Base-by-base conservation (phyloP, 768 basidiomycete species). In the Cyclocybe cylindracea region DNA sequence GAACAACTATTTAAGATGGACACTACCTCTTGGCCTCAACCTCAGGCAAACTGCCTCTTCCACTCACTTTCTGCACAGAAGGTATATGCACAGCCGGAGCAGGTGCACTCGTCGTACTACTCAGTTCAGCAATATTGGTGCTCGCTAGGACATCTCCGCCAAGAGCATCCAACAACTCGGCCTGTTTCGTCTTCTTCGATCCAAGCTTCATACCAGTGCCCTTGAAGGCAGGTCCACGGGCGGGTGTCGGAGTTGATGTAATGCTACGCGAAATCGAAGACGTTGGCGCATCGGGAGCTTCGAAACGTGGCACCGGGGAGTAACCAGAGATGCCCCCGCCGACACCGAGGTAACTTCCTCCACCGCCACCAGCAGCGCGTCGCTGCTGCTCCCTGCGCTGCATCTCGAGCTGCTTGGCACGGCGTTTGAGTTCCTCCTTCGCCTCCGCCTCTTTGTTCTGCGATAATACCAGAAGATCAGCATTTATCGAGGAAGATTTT, bases 361-460 rank as follows among this genome's bases (percentile, higher is more conserved):
- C 65, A 39, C 70, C 63, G 7, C 74, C 66, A 49, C 66, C 58
- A 8, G 81, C 84, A 4, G 86, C 73, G 16, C 93, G 87, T 53
- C 85, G 79, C 59, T 96, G 93, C 67, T 95, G 93, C 66, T 99
- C 96, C 33, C 95, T 80, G 38, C 96, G 85, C 65, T 98, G 97
- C 86, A 97, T 91, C 70, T 99, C 97, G 55, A 99, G 84, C 64
- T 98, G 94, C 67, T 97, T 97, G 0, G 97, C 95, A 31, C 96
- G 88, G 37, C 97, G 86, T 69, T 98, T 98, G 65, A 99, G 87
- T 64, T 98, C 96, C 67, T 99, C 97, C 67, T 99, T 99, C 2
- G 96, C 97, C 64, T 99, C 97, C 5, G 94, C 94, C 72, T 99
- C 97, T 72, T 98, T 98, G 77, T 99, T 98, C 89, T 95, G 29